Evolutionary conservation across 202 grass and related monocot species (phyloP).

Genomic region (Setaria italica): DNA sequence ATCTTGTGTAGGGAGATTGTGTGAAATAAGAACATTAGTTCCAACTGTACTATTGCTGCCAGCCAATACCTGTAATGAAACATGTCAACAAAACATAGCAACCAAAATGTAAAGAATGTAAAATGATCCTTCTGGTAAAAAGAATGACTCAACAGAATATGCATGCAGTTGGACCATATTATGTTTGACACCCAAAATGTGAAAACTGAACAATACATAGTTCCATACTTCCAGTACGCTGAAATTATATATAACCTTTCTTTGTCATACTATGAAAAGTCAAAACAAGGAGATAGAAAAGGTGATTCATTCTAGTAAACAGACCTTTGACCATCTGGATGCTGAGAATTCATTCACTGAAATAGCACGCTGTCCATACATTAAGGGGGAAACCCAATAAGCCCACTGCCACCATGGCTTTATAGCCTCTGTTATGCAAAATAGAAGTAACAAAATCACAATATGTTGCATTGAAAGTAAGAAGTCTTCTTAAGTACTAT

Average conservation of each 20-base stretch:
- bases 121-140: neutral
- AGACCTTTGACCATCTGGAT: slow-evolving; percentile 65
- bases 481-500: neutral
- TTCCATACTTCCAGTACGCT: neutral
- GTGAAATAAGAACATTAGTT: slow-evolving; percentile 56
- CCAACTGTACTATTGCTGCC: slow-evolving; percentile 56
- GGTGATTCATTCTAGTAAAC: slow-evolving; percentile 32
- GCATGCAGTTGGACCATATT: neutral
- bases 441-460: neutral
- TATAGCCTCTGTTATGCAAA: slow-evolving; percentile 48
- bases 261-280: neutral
- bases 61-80: slow-evolving; percentile 47
- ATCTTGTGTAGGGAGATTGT: slow-evolving; percentile 52
- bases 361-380: slow-evolving; percentile 78
- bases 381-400: slow-evolving; percentile 75
- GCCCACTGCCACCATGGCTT: slow-evolving; percentile 81
- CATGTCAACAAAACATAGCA: neutral
- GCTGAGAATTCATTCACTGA: slow-evolving; percentile 78
- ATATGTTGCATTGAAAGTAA: neutral
- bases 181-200: neutral
- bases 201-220: neutral
- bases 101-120: neutral
- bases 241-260: neutral
- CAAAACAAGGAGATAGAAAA: neutral
- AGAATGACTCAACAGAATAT: neutral